Conservation (phyloP, 1,284 basidiomycete species). For the Heimioporus retisporus region DNA sequence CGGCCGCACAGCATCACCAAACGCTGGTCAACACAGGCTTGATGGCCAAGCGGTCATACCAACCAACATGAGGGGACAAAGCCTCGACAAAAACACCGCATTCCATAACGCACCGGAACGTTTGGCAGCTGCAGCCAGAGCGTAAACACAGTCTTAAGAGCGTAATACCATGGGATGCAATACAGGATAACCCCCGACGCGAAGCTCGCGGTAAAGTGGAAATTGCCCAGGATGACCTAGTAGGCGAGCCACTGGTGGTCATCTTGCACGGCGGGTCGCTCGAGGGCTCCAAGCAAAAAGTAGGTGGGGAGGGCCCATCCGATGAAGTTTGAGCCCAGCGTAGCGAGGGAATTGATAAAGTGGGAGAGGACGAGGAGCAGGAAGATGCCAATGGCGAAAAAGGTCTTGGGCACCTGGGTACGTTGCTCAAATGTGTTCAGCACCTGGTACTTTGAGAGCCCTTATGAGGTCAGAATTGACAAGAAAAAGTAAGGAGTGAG, state of each 20-base stretch:
- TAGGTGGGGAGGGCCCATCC: constrained; percentile 89
- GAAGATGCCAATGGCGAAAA: constrained; percentile 84
- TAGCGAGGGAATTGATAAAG: constrained; percentile 85
- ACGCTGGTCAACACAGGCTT: constrained; percentile 75
- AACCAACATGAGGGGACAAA: neutral
- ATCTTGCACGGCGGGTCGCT: constrained; percentile 77
- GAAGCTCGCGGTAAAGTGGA: constrained; percentile 88
- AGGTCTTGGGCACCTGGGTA: constrained; percentile 95
- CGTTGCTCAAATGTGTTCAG: constrained; percentile 88
- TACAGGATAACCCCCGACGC: constrained; percentile 81
- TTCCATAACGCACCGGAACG: constrained; percentile 74
- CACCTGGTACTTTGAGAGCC: constrained; percentile 94
- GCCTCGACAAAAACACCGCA: too few species aligned
- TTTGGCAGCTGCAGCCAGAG: constrained; percentile 89
- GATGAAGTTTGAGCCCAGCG: constrained; percentile 86
- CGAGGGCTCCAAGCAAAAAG: constrained; percentile 88
- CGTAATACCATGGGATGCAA: constrained; percentile 92
- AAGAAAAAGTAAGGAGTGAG: constrained; percentile 8
- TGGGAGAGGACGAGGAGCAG: constrained; percentile 76
- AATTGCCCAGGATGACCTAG: constrained; percentile 89
- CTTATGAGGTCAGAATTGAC: constrained; percentile 23
- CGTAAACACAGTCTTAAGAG: constrained; percentile 90
- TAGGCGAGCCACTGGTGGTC: constrained; percentile 93
- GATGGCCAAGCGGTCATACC: constrained; percentile 74
- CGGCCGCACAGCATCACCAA: constrained; percentile 38